Evolutionary conservation across 768 basidiomycete species (phyloP).

Genomic region (Podaxis sp.): DNA sequence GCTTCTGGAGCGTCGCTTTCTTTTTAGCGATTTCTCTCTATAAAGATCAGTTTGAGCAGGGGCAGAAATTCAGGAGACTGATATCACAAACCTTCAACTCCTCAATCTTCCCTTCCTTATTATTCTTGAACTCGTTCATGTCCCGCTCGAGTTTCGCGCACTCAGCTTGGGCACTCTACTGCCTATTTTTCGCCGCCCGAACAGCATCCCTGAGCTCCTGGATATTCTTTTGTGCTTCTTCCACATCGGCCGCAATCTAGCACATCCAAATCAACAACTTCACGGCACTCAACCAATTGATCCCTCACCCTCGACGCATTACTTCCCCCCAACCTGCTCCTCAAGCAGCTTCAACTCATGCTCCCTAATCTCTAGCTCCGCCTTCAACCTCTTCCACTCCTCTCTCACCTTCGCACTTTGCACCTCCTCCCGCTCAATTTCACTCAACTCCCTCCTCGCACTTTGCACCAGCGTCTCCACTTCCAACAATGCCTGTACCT

Average conservation of each 20-base stretch:
- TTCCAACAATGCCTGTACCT: slow-evolving; percentile 79
- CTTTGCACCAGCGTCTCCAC: slow-evolving; percentile 59
- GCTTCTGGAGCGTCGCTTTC: slow-evolving; percentile 79
- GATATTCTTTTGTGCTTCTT: slow-evolving; percentile 65
- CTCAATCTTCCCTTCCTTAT: slow-evolving; percentile 95
- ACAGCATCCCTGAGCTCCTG: slow-evolving; percentile 55
- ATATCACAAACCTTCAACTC: slow-evolving; percentile 74
- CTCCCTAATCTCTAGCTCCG: slow-evolving; percentile 85
- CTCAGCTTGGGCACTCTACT: slow-evolving; percentile 74
- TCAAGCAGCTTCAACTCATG: slow-evolving; percentile 83
- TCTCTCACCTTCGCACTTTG: slow-evolving; percentile 53
- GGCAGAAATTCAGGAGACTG: background rate
- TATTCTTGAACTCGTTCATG: slow-evolving; percentile 98
- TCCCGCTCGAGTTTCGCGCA: slow-evolving; percentile 89
- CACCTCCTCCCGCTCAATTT: slow-evolving; percentile 56
- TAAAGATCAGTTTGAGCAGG: background rate
- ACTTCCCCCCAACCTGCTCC: slow-evolving; percentile 83
- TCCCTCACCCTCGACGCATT: slow-evolving; percentile 80
- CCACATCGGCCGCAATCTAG: slow-evolving; percentile 82
- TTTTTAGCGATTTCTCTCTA: slow-evolving; percentile 45
- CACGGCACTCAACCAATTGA: slow-evolving; percentile 23
- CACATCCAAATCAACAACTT: background rate
- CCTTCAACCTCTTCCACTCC: slow-evolving; percentile 55
- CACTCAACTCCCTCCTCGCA: slow-evolving; percentile 45
- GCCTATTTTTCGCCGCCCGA: slow-evolving; percentile 70